A percentile compares a stretch with the other conserved stretches of the same genome.
These are phyloP conservation scores for Spinellus fusiger DNA, from an alignment of 192 early-diverging fungal genomes.

Conservation along the genomic window DNA sequence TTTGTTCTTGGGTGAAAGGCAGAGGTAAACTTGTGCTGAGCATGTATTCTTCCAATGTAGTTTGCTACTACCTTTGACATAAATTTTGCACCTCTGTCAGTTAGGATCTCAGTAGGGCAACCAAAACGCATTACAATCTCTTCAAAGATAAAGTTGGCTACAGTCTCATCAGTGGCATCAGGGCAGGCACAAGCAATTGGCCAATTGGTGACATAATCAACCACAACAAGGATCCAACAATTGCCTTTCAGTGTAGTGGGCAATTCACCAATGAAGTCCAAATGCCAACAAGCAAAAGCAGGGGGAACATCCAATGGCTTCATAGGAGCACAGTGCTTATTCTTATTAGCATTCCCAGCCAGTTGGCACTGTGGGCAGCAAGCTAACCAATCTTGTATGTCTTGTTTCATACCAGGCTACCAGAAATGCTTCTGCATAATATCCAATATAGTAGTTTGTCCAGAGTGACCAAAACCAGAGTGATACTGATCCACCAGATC, in stretches of 20 bases:
- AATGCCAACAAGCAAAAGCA: neutral
- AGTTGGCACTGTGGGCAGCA: neutral
- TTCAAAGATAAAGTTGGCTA: constrained; percentile 1
- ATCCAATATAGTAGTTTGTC: neutral
- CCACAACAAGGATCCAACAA: neutral
- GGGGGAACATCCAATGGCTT: neutral
- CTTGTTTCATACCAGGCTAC: neutral
- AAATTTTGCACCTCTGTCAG: constrained; percentile 11
- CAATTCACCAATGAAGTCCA: constrained; percentile 5
- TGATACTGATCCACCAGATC: neutral
- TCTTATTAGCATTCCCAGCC: neutral
- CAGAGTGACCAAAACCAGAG: neutral
- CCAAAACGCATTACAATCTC: constrained; percentile 4
- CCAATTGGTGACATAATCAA: constrained; percentile 15
- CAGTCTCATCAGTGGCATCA: neutral
- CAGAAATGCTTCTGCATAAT: neutral
- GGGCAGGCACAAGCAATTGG: neutral
- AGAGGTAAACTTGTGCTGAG: neutral
- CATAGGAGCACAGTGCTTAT: neutral
- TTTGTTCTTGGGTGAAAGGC: neutral
- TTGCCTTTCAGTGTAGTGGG: neutral
- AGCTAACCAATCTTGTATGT: neutral
- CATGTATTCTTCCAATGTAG: neutral
- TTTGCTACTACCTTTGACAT: neutral
- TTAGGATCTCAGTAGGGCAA: constrained; percentile 1